A percentile compares a stretch with the other conserved stretches of the same genome.
Conservation (phyloP, 108 stramenopile species). For the Nitzschia palea region DNA sequence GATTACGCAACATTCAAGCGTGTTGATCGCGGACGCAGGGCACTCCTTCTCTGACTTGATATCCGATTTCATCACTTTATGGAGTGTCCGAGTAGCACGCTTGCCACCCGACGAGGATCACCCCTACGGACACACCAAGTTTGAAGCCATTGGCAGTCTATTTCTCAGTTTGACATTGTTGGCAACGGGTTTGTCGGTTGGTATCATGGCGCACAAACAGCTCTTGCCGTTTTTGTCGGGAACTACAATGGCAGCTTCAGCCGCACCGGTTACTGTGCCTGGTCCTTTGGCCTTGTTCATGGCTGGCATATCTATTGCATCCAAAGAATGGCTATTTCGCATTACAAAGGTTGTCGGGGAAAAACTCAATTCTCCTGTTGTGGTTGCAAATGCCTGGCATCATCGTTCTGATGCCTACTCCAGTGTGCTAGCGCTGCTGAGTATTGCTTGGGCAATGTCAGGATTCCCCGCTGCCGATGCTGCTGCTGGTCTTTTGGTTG, state of each 20-base stretch:
- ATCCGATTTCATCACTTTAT: slow-evolving; percentile 92
- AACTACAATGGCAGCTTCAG: slow-evolving; percentile 33
- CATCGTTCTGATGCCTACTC: slow-evolving; percentile 96
- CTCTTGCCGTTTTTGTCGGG: slow-evolving; percentile 49
- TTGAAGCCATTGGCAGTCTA: slow-evolving; percentile 90
- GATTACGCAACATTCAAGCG: slow-evolving; percentile 76
- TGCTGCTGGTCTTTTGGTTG: slow-evolving; percentile 91
- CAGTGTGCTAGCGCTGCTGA: slow-evolving; percentile 85
- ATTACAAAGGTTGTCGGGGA: slow-evolving; percentile 86
- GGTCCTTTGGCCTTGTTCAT: slow-evolving; percentile 79
- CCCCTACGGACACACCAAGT: slow-evolving; percentile 97
- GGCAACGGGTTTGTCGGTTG: slow-evolving; percentile 86
- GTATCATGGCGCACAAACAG: slow-evolving; percentile 66
- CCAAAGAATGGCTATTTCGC: slow-evolving; percentile 94
- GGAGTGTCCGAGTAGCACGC: slow-evolving; percentile 83
- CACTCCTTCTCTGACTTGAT: slow-evolving; percentile 92
- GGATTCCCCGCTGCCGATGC: slow-evolving; percentile 84
- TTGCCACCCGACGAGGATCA: slow-evolving; percentile 92
- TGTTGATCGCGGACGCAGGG: slow-evolving; percentile 94
- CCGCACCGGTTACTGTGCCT: slow-evolving; percentile 50
- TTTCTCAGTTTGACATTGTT: slow-evolving; percentile 90
- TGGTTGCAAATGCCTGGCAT: slow-evolving; percentile 99
- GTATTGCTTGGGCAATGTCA: slow-evolving; percentile 83
- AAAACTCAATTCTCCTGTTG: slow-evolving; percentile 83
- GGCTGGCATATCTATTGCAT: slow-evolving; percentile 80